Conservation (phyloP, 139 green algal species). For the Pleodorina starrii region DNA sequence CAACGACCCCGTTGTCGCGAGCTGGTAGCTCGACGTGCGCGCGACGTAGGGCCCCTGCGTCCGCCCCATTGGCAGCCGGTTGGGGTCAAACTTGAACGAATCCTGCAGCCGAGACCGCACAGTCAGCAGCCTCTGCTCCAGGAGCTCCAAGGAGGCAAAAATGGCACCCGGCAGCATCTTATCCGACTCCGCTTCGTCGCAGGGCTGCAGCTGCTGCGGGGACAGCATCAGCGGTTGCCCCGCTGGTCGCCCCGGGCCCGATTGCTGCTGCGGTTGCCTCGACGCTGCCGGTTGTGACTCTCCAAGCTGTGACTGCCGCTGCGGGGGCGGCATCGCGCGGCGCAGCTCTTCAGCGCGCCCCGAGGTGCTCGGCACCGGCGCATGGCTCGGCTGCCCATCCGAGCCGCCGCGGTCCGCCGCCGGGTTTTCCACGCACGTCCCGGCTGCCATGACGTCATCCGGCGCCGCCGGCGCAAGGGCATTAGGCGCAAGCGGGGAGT, state of each 20-base stretch:
- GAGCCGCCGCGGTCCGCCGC: background rate
- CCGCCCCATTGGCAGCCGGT: background rate
- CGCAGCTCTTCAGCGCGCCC: background rate
- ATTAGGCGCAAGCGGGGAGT: background rate
- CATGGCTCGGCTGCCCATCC: background rate
- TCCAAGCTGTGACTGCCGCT: background rate
- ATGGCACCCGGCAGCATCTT: conserved; percentile 34
- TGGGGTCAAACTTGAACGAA: conserved; percentile 49
- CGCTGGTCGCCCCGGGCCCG: background rate
- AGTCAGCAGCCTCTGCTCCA: conserved; percentile 55
- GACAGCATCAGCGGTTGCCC: background rate
- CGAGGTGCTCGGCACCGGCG: background rate
- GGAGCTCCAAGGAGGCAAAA: conserved; percentile 55
- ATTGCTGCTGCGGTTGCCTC: conserved; percentile 42
- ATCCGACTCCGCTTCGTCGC: conserved; percentile 9
- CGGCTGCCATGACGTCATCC: background rate
- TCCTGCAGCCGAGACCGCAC: conserved; percentile 41
- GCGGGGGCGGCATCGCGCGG: background rate
- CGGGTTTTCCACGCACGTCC: too few relatives aligned
- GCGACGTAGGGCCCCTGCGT: conserved; percentile 8
- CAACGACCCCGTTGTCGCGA: background rate
- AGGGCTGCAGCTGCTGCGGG: background rate
- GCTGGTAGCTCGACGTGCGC: background rate
- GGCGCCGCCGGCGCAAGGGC: too few relatives aligned
- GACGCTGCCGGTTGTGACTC: background rate